Base-by-base conservation (phyloP, 2,329 filamentous ascomycete genomes). In the Aspergillus pseudonomiae region DNA sequence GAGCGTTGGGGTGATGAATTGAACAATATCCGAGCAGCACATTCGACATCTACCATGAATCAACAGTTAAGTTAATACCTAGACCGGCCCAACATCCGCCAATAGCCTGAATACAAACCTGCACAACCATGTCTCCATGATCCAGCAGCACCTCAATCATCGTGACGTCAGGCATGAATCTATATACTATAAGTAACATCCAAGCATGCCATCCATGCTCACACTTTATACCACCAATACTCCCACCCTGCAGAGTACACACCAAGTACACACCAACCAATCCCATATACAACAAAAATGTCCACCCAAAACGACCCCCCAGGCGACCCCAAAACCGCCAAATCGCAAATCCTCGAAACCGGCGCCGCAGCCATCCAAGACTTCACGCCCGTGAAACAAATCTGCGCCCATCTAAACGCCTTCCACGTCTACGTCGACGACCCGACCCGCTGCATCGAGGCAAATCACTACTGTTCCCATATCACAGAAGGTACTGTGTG, bases 381-480 rank as follows among this genome's bases (percentile, higher is more conserved):
- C 67, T 92, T 96, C 75, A 81, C 84, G 0, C 92, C 92, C 0
- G 78, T 92, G 7, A 89, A 92, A 71, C 86, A 88, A 59, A 85
- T 96, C 56, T 95, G 92, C 77, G 92, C 91, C 1, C 91, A 94
- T 73, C 83, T 96, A 1, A 94, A 95, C 71, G 92, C 91, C n/a
- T 94, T 94, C 73, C 93, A 96, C 73, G 87, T 89, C 55, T 95
- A 95, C 73, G 89, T 89, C n/a, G 84, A 87, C 30, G 90, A 94
- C 53, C 87, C 89, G 0, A 84, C 80, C 1, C 87, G 91, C 16
- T 84, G 82, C 45, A 88, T 96, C 1, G 91, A 95, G 75, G 82
- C 92, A 0, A 93, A 95, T 73, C 92, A 96, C 76, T 96, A 95
- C 78, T 96, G 93, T 74, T 85, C 89, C 1, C 92, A 95, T 71